Percentiles rank a stretch among this genome's conserved stretches.
Conservation (phyloP, 2,329 filamentous ascomycete genomes). For the Diaporthe aspalathi region DNA sequence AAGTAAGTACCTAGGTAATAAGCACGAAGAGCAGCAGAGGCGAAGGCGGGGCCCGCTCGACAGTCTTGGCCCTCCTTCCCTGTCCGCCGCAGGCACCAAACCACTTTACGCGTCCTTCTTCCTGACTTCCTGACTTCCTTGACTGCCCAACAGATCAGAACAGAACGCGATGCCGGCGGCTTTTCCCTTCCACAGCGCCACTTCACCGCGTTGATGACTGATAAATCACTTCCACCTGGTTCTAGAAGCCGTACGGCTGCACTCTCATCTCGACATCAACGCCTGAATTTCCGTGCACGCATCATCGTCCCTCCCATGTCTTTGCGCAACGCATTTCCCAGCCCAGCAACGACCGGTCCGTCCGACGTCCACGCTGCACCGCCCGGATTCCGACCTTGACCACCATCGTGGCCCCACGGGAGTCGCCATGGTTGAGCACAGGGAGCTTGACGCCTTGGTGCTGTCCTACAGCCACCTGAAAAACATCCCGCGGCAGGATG, state of each 20-base stretch:
- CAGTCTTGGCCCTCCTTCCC: no score
- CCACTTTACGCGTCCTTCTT: constrained; percentile 37
- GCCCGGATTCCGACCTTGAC: no score
- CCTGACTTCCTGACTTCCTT: neutral
- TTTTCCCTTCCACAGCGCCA: neutral
- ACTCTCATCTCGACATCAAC: neutral
- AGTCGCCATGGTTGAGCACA: constrained; percentile 25
- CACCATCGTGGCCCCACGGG: neutral
- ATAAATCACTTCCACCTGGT: constrained; percentile 32
- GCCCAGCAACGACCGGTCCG: neutral
- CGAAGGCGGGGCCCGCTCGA: no score
- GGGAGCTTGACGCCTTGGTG: constrained; percentile 58
- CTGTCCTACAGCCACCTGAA: constrained; percentile 62
- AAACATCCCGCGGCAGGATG: constrained; percentile 58
- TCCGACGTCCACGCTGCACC: constrained; percentile 17
- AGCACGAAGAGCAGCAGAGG: no score
- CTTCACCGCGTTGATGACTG: constrained; percentile 14
- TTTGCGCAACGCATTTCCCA: neutral
- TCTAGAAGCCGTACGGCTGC: constrained; percentile 22
- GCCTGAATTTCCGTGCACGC: neutral
- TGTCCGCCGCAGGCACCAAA: constrained; percentile 18
- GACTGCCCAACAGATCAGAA: no score
- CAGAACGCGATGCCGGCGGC: constrained; percentile 9
- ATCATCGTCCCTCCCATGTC: neutral
- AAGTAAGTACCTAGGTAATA: no score